Base-by-base conservation (phyloP, 2,329 filamentous ascomycete genomes). In the Capronia coronata region DNA sequence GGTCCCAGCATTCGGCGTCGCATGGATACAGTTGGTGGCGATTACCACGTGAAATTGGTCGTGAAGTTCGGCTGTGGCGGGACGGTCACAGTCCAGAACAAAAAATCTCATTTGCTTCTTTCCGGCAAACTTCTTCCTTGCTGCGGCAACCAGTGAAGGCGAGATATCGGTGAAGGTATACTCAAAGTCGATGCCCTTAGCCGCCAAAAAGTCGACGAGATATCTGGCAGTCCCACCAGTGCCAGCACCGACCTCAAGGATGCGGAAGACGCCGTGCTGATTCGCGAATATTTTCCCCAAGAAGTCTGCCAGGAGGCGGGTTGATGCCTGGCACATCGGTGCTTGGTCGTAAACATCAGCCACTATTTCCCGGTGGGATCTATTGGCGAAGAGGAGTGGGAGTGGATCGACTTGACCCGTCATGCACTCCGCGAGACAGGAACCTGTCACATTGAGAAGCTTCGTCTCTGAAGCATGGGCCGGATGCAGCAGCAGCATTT, bases 121-220 rank as follows among this genome's bases (percentile, higher is more conserved):
- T 2, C 61, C 48, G 4, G 59, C 62, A 48, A 66, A 67, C 34
- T 55, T 57, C 25, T 61, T 60, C 37, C 59, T 60, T 0, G 67
- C 67, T 2, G 60, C 61, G 0, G 64, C 61, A 1, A 73, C 62
- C 8, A 72, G 59, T 0, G 64, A 64, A 0, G 63, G 43, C 0
- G 68, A 64, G 1, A 72, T 55, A 40, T 72, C 70, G 1, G 64
- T 70, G 47, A 71, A 69, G 0, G 63, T 68, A 53, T 71, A 73
- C 37, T 66, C 59, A 11, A 72, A 54, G 1, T 59, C 38, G 1
- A 68, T 54, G 7, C 53, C 61, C 1, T 63, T 55, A 1, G 46
- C 45, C 5, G 57, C 56, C 0, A 72, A 55, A 0, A 59, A 23
- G 0, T 59, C 51, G 0, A 69, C 54, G 1, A 71, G 37, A 21